Base-by-base conservation (phyloP, 306 rosid species). In the Sicyos baderoa region DNA sequence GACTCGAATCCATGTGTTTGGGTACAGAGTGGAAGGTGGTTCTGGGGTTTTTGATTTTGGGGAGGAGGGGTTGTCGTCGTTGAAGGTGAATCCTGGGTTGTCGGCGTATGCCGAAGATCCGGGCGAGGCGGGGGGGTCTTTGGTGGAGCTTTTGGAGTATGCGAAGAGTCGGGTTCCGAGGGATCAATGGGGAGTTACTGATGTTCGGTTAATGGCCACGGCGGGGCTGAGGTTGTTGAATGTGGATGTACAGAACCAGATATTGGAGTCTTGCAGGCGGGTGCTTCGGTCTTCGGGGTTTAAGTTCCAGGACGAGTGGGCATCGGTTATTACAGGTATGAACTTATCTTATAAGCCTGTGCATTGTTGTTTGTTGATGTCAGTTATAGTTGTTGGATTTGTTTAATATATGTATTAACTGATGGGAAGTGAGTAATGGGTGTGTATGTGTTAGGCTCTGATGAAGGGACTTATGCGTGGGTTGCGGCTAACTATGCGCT, bases 401-500 rank as follows among this genome's bases (percentile, higher is more conserved):
- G 54, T 40, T 64, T 64, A 8, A 22, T 45, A 22, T 50, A 21
- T n/a, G 25, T 62, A 45, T 58, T 47, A 44, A 54, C 68, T 37
- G 65, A 71, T 75, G 9, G 61, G 81, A 37, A 56, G 76, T 73
- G 19, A n/a, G 50, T 40, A 37, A 17, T 62, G 68, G 70, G 79
- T 58, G 17, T 74, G 13, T 58, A 81, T 58, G 17, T 74, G 13
- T 58, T 72, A 91, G 97, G 97, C 67, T 87, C 95, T 75, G 96
- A 91, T 76, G 96, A 89, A 84, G 97, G 90, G 77, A 70, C 84
- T 32, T 91, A 87, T 82, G 97, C 92, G 54, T 91, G 97, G 97
- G 88, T 91, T 77, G 84, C 85, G 77, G 97, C 95, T 77, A 89
- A 91, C 83, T 84, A 89, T 80, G 97, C 96, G 2, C 92, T 89